Base-by-base conservation (phyloP, 495 filamentous ascomycete genomes). In the Cudoniella acicularis region DNA sequence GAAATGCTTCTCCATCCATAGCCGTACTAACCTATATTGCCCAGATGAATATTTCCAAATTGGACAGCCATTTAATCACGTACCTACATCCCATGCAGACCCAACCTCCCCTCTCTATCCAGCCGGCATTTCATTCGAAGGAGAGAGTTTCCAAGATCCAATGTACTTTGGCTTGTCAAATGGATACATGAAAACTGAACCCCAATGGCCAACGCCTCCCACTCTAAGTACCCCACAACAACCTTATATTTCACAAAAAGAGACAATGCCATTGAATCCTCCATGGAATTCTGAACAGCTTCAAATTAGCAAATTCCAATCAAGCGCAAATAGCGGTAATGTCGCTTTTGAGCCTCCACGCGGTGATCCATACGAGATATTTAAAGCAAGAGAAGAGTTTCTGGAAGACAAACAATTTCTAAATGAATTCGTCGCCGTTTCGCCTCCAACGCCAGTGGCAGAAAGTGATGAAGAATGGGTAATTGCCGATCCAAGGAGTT, bases 251-350 rank as follows among this genome's bases (percentile, higher is more conserved):
- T 10, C 30, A 8, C 21, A 23, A 48, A 11, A 41, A 11, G 9
- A 20, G 22, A 45, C 53, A 8, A 46, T 27, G 4, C 30, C 47
- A 11, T 22, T 50, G 26, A 40, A 40, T 13, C 45, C 23, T 10
- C 61, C 61, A n/a, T 64, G 61, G 61, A 55, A 52, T 27, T 52
- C 59, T 10, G 45, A 61, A 20, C 20, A 56, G 26, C 45, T 24
- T 16, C 47, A 59, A 20, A 9, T 36, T 18, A 64, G 49, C 41
- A 20, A 48, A 9, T 57, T 48, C 13, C 45, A 56, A 23, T 24
- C 16, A n/a, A 52, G 47, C 24, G 47, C 61, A 10, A 52, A 30
- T 36, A 13, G 56, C 13, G 56, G 51, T 3, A 13, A 22, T 27
- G 54, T 58, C n/a, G 41, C 62, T 2, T 64, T 57, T 25, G 57